Evolutionary conservation across 805 yeast species (phyloP), one percentile per base, ranked within the genome.

Genomic region (Grigorovia yakushimaensis): DNA sequence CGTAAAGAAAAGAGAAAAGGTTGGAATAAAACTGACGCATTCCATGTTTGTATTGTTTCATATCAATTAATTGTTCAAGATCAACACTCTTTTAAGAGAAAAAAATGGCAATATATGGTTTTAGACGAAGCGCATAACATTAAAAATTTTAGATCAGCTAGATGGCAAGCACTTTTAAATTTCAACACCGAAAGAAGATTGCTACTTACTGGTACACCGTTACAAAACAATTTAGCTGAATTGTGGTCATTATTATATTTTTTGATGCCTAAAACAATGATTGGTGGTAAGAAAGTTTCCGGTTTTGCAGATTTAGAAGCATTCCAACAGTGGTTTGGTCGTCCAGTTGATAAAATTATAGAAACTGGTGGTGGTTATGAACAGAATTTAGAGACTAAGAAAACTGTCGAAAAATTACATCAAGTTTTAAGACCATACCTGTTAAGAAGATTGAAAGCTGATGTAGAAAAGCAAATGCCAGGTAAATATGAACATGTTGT

Each of bases 391-490:
- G 98, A 93, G 58, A 88, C 98, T 0, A 77, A 77, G 51, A 78
- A 80, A 51, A 89, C 97, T 0, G 95, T 93, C 27, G 72, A 85
- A 11, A 84, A 94, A 59, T 72, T 93, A 47, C 99, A 93, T 66
- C 95, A 88, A 62, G 95, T 93, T 19, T 70, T 93, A 54, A 77
- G 98, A 53, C 99, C 99, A 0, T 93, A 91, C 59, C 69, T 93
- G 38, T 70, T 93, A 50, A 79, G 99, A 63, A 80, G 99, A 54
- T 74, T 93, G 60, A 93, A 93, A 62, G 88, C 86, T 19, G 99
- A 93, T 66, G 99, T 93, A 13, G 99, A 93, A 58, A 88, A 91
- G 60, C 98, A 93, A 66, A 93, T 93, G 98, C 99, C 99, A 1
- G 96, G 85, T 0, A 93, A 93, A 60, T 86, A 88, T 64, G 99